Evolutionary conservation across 2,329 filamentous ascomycete genomes (phyloP), one percentile per base, ranked within the genome.

Genomic region (Venturia oleaginea): DNA sequence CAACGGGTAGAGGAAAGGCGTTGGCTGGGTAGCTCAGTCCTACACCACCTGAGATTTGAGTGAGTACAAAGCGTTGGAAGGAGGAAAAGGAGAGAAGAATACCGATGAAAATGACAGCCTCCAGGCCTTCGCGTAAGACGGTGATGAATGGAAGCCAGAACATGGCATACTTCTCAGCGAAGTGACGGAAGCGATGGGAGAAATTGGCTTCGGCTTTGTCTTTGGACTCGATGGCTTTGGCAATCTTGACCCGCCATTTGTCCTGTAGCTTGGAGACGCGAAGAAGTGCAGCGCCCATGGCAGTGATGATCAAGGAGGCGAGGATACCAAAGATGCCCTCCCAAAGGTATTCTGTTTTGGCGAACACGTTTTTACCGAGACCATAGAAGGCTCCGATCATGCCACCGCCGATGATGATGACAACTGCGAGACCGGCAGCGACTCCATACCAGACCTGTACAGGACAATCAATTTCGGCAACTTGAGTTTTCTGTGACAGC

Each of bases 81-180:
- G 3, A 10, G 27, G 55, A 59, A 59, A 59, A 15, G 24, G 7
- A 27, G 46, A 51, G 27, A 13, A 15, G 22, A 15, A 4, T 51
- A 51, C 46, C 46, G 63, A 95, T 86, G 74, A 95, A 96, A 30
- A 96, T 84, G 42, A 96, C 87, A 0, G 89, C 90, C 74, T 96
- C 92, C 37, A 96, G 83, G 2, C 91, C 92, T 74, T 96, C 91
- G 42, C 92, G 82, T 17, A 96, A 77, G n/a, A 94, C 88, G 0
- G 91, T 96, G 72, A 96, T 82, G 75, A 96, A 95, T 0, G 92
- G 92, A 64, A 96, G 79, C 57, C 90, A 76, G 73, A 95, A 94
- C 88, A 96, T 91, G 71, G 87, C 85, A 72, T 96, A 94, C 74
- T 89, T 91, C 74, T 92, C 87, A 24, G 81, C 76, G 77, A 84